Conservation (phyloP, 164 flowering plant genomes). For the Tetrastigma voinierianum region DNA sequence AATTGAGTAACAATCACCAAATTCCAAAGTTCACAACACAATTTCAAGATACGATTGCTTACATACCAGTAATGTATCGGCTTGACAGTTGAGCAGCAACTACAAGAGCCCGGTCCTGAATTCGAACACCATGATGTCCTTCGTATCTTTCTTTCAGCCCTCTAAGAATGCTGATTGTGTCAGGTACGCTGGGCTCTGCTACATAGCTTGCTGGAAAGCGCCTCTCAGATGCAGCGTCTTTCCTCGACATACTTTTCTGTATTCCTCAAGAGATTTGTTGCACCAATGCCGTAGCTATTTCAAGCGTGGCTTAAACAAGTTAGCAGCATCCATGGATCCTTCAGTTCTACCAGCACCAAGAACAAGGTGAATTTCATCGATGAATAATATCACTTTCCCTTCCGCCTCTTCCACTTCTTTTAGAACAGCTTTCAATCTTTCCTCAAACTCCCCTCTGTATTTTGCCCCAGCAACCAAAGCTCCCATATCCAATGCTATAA, state of each 20-base stretch:
- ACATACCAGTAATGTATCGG: conserved; percentile 70
- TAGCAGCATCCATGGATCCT: conserved; percentile 95
- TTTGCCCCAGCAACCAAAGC: conserved; percentile 80
- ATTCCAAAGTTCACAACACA: background rate
- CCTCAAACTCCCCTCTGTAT: conserved; percentile 83
- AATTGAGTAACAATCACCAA: too few relatives aligned
- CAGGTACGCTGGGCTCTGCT: conserved; percentile 72
- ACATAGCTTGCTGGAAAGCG: conserved; percentile 88
- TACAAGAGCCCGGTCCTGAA: conserved; percentile 74
- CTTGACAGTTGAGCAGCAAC: conserved; percentile 68
- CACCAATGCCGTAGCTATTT: conserved; percentile 85
- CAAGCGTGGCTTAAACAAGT: conserved; percentile 85
- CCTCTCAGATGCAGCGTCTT: conserved; percentile 87
- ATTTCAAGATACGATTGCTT: too few relatives aligned
- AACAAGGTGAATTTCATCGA: conserved; percentile 86
- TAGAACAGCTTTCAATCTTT: conserved; percentile 67
- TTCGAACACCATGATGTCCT: conserved; percentile 85
- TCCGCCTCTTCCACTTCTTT: conserved; percentile 87
- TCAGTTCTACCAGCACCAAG: conserved; percentile 80
- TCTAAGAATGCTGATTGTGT: conserved; percentile 73
- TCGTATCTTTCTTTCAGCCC: conserved; percentile 79
- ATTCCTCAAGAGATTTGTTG: conserved; percentile 82
- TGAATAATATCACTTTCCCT: conserved; percentile 78
- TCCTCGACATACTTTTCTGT: conserved; percentile 87
- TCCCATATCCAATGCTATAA: conserved; percentile 82